phyloP scores from a whole-genome alignment of 2,329 filamentous ascomycete genomes.

The Lasiodiplodia gonubiensis region DNA sequence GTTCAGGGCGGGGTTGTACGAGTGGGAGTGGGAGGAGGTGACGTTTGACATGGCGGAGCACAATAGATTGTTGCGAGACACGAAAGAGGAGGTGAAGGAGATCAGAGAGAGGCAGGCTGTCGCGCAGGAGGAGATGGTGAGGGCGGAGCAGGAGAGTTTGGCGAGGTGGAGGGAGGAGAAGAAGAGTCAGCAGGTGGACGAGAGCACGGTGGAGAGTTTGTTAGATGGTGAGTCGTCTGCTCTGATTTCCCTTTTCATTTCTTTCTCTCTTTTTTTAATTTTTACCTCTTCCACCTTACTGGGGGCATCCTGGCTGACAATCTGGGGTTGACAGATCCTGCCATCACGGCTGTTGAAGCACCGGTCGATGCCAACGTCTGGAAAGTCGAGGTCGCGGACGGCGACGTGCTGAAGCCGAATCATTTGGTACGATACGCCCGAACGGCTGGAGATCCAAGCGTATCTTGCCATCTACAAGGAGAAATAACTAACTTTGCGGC shows the following conservation, averaged over 20 bases:
- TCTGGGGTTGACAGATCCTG: constrained; percentile 35
- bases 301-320: constrained; percentile 28
- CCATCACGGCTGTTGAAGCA: constrained; percentile 47
- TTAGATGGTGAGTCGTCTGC: constrained; percentile 48
- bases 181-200: constrained; percentile 51
- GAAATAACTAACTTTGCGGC: not conserved
- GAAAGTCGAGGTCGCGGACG: constrained; percentile 51
- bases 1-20: constrained; percentile 59
- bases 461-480: not conserved
- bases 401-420: constrained; percentile 41
- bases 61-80: constrained; percentile 55
- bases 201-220: constrained; percentile 56
- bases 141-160: constrained; percentile 54
- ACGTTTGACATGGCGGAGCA: constrained; percentile 63
- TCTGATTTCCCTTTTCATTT: not conserved
- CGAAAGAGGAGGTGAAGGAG: constrained; percentile 53
- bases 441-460: not conserved
- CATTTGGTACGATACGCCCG: constrained; percentile 36
- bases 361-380: constrained; percentile 55
- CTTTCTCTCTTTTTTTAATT: not conserved
- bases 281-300: not conserved
- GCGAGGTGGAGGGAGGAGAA: constrained; percentile 52
- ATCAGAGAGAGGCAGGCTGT: constrained; percentile 54
- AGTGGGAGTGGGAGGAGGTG: constrained; percentile 57
- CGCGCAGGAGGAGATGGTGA: constrained; percentile 56